Evolutionary conservation across 2,329 filamentous ascomycete genomes (phyloP).

Genomic region (Arthrocladium fulminans): DNA sequence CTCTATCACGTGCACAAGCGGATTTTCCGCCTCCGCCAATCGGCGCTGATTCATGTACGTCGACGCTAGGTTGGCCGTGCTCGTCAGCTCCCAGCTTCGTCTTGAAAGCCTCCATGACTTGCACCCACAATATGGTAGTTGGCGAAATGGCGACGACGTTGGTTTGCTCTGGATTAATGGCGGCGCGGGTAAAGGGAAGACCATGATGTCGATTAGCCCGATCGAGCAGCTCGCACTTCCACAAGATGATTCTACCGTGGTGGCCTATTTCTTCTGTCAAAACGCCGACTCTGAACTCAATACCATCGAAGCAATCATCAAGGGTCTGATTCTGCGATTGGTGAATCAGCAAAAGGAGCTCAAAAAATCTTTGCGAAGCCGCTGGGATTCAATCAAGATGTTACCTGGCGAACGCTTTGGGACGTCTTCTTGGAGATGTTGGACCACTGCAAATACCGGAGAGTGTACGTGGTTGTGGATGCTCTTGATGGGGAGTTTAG

Average conservation of each 20-base stretch:
- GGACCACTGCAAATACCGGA: conserved; percentile 25
- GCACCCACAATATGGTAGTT: too few relatives aligned
- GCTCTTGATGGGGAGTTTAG: conserved; percentile 44
- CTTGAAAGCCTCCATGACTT: too few relatives aligned
- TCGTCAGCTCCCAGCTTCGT: too few relatives aligned
- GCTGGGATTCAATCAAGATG: conserved; percentile 31
- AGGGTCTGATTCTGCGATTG: conserved; percentile 37
- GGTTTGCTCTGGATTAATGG: conserved; percentile 31
- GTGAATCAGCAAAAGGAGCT: conserved; percentile 28
- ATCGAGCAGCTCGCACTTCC: conserved; percentile 22
- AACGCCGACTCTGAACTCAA: conserved; percentile 31
- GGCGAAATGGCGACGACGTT: conserved; percentile 19
- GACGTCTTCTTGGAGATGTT: conserved; percentile 36
- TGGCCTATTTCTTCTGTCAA: conserved; percentile 31
- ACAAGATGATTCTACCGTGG: conserved; percentile 6
- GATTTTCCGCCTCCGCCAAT: too few relatives aligned
- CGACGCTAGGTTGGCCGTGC: too few relatives aligned
- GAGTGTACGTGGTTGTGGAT: conserved; percentile 35
- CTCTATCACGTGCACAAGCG: too few relatives aligned
- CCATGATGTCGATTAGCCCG: conserved; percentile 30
- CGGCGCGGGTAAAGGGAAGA: conserved; percentile 32
- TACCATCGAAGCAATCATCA: conserved; percentile 33
- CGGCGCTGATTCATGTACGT: too few relatives aligned
- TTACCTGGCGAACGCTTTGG: conserved; percentile 31
- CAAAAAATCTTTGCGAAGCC: conserved; percentile 27